Base-by-base conservation (phyloP, 2,329 filamentous ascomycete species). In the Aurifilum marmelostoma region DNA sequence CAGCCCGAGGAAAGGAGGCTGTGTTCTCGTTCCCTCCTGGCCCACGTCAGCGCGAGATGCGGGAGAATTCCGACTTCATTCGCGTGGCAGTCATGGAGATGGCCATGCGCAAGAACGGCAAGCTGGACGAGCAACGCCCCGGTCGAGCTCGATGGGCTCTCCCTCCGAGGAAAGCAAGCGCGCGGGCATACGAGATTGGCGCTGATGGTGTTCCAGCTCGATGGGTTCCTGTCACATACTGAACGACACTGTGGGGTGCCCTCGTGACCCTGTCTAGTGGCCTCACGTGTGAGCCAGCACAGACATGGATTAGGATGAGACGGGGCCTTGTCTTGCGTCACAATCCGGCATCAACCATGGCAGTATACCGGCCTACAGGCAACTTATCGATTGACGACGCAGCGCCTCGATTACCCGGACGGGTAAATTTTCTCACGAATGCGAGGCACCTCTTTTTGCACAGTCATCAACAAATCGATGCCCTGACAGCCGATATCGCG, bases 1-100 rank as follows among this genome's bases (percentile, higher is more conserved):
- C 80, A 37, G 70, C 67, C 75, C 77, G 68, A 72, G 76, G 5
- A 74, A 71, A 70, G 16, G 70, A 71, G 39, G 62, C 70, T 18
- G 63, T 78, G 5, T 74, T 77, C 41, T 74, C 79, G 50, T 80
- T 76, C 66, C 81, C 83, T 27, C 79, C 86, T 52, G 81, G 83
- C 61, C 78, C 82, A 74, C 86, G 89, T 29, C 89, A 90, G 77
- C 85, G 89, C 61, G 89, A 91, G 76, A 86, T 90, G 82, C 87
- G 89, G 39, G 89, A 91, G 77, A 91, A 91, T 73, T 85, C 88
- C 54, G 88, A 91, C 74, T 91, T 91, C 75, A 91, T 91, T 75
- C 86, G 89, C 73, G 87, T 91, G 67, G 89, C 89, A 47, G 89
- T 91, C 64, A 88, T 91, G 84, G 89, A 91, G 75, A 91, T 91